Evolutionary conservation across 345 rosid species (phyloP), one percentile per base, ranked within the genome.

Genomic region (Schrenkiella parvula): DNA sequence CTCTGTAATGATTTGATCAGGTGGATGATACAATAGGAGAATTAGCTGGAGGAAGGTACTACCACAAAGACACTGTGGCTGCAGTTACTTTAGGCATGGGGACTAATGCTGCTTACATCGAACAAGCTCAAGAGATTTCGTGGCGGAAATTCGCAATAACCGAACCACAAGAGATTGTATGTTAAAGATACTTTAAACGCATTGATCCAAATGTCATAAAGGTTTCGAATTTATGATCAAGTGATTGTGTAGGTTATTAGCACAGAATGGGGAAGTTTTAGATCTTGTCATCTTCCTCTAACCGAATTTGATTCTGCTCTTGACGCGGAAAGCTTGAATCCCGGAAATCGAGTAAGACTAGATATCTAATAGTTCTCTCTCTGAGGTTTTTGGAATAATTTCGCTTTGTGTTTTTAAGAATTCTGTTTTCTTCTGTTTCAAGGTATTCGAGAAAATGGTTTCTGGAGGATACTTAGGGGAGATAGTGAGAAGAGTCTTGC

Each of bases 401-500:
- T 63, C 6, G 56, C 12, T 6, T 37, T 21, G 71, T 64, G 41
- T 35, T 62, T 43, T 68, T 13, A 38, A 47, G 48, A 56, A 11
- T 25, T 23, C 35, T 39, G n/a, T 50, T 3, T 57, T 13, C 41
- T 57, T 57, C 4, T 55, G 42, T 14, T 65, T 54, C 9, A 70
- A 87, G 93, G 84, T 74, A 2, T 89, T 83, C 43, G 88, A 85
- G 79, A 90, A 86, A 76, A 76, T 88, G 44, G 74, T 82, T 39
- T 79, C 93, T 4, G 93, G 82, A 52, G 83, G 80, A 75, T 85
- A 85, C 75, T 70, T 90, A 77, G 93, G 96, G 73, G 93, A 90
- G 79, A 80, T 85, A 67, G 89, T 83, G 71, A 83, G 96, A 80
- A 84, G 88, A 76, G 89, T 89, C 6, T 70, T 88, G 25, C 75